Percentiles rank a stretch among this genome's conserved stretches.
Evolutionary conservation across 2,329 filamentous ascomycete species (phyloP).

Genomic region (Aspergillus sp.): DNA sequence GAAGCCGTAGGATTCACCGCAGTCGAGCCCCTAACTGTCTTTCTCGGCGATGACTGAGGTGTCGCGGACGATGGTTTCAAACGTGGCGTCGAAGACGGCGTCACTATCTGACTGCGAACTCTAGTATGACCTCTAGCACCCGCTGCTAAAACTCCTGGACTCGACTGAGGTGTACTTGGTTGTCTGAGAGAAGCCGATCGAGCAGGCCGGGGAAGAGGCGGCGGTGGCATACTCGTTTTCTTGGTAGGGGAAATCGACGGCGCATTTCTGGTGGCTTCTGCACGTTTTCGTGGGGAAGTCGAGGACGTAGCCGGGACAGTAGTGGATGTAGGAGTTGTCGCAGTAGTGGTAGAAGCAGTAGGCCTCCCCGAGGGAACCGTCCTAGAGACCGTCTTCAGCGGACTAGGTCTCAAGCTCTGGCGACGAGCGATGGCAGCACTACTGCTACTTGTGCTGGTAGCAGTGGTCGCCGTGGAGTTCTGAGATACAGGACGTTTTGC

Average conservation of each 20-base stretch:
- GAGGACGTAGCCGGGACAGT: constrained; percentile 12
- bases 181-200: constrained; percentile 35
- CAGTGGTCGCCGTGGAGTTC: constrained; percentile 1
- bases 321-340: neutral
- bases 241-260: constrained; percentile 13
- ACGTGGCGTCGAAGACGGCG: constrained; percentile 14
- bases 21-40: constrained; percentile 18
- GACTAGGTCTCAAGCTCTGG: constrained; percentile 24
- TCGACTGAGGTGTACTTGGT: constrained; percentile 12
- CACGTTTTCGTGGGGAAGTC: constrained; percentile 19
- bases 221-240: constrained; percentile 29
- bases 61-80: constrained; percentile 28
- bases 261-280: constrained; percentile 6
- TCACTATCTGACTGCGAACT: constrained; percentile 30
- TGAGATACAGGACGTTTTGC: neutral
- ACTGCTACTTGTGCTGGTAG: neutral
- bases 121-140: constrained; percentile 23
- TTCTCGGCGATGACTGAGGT: constrained; percentile 36
- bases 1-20: constrained; percentile 13
- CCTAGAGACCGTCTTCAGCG: constrained; percentile 11
- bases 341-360: constrained; percentile 3
- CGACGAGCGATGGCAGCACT: constrained; percentile 14
- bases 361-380: constrained; percentile 8
- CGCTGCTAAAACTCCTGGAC: constrained; percentile 8
- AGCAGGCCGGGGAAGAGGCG: constrained; percentile 20